Conservation (phyloP, 352 stramenopile genomes). For the Globisporangium apiculatum region DNA sequence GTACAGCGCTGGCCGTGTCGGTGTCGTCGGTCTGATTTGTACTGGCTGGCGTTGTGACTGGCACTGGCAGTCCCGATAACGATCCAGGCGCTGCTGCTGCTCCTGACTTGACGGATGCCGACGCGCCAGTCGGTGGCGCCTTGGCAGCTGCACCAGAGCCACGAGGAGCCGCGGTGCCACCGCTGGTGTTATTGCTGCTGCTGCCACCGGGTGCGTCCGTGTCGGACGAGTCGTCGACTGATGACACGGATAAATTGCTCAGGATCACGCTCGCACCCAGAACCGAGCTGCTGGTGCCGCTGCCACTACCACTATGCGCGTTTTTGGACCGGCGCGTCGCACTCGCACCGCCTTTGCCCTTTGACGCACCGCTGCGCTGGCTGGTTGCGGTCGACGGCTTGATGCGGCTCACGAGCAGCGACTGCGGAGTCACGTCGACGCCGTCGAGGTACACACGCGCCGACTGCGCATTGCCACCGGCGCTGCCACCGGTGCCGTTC, state of each 20-base stretch:
- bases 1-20: constrained; percentile 6
- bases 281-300: constrained; percentile 14
- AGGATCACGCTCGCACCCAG: constrained; percentile 44
- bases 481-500: constrained; percentile 27
- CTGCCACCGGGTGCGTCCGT: constrained; percentile 14
- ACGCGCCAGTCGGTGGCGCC: background rate
- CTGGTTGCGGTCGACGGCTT: constrained; percentile 39
- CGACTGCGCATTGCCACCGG: constrained; percentile 22
- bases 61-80: too few relatives aligned
- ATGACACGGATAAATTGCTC: constrained; percentile 44
- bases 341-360: constrained; percentile 17
- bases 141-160: background rate
- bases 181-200: background rate
- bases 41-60: background rate
- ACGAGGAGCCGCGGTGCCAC: background rate
- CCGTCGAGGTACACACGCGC: constrained; percentile 65
- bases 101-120: background rate
- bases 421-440: constrained; percentile 65
- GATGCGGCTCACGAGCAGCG: constrained; percentile 63
- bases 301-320: constrained; percentile 8
- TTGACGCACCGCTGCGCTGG: constrained; percentile 11
- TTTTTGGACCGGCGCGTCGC: constrained; percentile 25
- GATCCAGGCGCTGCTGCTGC: background rate
- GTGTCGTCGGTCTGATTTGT: constrained; percentile 14
- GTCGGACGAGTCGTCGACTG: constrained; percentile 47